Percentiles rank a stretch among this genome's conserved stretches.
phyloP scores from a whole-genome alignment of 345 rosid genomes.

The Populus davidiana region DNA sequence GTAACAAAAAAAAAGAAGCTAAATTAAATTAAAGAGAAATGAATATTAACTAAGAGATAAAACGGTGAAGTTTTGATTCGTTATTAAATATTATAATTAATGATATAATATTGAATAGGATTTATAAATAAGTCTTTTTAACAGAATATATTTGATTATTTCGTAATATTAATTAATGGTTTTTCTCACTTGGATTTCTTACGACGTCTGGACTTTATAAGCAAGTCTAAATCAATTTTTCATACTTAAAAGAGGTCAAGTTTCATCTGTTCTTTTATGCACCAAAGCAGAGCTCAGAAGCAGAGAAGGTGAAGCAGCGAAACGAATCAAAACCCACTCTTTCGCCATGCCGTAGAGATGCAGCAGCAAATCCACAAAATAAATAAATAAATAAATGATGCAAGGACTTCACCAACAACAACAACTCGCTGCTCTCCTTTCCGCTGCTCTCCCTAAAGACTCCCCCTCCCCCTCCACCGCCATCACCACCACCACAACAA shows the following conservation, averaged over 20 bases:
- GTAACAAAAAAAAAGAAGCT: no score
- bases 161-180: no score
- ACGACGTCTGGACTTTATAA: no score
- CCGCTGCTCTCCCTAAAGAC: conserved; percentile 70
- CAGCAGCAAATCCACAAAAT: neutral
- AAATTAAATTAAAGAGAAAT: no score
- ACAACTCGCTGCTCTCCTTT: conserved; percentile 68
- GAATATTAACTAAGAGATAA: no score
- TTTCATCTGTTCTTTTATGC: neutral
- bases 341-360: neutral
- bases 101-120: no score
- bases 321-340: neutral
- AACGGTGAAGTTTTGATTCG: no score
- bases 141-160: no score
- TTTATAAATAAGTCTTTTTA: no score
- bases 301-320: neutral
- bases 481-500: conserved; percentile 15
- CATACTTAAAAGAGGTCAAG: neutral
- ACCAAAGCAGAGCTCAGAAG: neutral
- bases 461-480: conserved; percentile 16
- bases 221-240: no score
- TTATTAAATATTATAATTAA: no score
- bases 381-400: conserved; percentile 32
- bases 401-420: conserved; percentile 75
- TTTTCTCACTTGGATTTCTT: no score